These are phyloP conservation scores for Arbutus unedo DNA, from an alignment of 148 eudicot species.

Conservation along the genomic window DNA sequence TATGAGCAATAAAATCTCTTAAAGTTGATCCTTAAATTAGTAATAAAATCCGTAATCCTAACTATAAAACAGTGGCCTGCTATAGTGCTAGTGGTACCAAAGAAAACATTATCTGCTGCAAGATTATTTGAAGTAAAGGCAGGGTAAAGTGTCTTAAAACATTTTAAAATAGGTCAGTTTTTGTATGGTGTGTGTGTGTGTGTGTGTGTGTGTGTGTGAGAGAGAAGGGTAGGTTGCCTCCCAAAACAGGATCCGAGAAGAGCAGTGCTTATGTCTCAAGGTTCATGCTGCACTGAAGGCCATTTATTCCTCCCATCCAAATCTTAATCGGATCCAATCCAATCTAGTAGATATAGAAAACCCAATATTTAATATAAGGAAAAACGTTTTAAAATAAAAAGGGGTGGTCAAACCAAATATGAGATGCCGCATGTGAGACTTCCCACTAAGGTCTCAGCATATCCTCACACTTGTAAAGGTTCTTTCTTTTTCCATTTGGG, in stretches of 20 bases:
- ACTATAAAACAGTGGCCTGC: too few species aligned
- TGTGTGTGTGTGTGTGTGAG: background rate
- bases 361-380: background rate
- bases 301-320: slow-evolving; percentile 30
- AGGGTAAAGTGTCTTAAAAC: too few species aligned
- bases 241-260: slow-evolving; percentile 22
- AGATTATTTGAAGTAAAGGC: too few species aligned
- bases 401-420: slow-evolving; percentile 10
- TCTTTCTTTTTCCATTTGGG: slow-evolving; percentile 12
- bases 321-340: slow-evolving; percentile 28
- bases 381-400: background rate
- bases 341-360: slow-evolving; percentile 22
- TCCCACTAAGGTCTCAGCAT: slow-evolving; percentile 14
- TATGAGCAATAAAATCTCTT: too few species aligned
- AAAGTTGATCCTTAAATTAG: too few species aligned
- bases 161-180: too few species aligned
- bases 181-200: too few species aligned
- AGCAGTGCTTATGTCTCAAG: slow-evolving; percentile 33
- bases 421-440: slow-evolving; percentile 14
- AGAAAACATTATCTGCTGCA: too few species aligned
- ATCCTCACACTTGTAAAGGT: background rate
- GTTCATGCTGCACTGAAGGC: slow-evolving; percentile 33
- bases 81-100: too few species aligned
- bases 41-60: too few species aligned
- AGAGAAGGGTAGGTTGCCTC: slow-evolving; percentile 29